Conservation (phyloP, 768 basidiomycete species). For the Termitomyces sp. region DNA sequence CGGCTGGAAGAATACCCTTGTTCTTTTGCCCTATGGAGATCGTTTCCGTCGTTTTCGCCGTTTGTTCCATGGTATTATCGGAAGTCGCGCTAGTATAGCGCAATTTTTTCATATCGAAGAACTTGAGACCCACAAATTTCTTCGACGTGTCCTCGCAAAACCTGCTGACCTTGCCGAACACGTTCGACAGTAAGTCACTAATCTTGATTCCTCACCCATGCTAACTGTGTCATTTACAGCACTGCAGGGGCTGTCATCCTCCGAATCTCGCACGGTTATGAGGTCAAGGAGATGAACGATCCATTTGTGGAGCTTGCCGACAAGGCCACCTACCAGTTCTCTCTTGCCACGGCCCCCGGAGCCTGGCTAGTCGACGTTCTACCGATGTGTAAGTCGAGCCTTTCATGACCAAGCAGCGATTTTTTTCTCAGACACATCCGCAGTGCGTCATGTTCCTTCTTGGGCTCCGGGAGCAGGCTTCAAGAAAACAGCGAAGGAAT, state of each 20-base stretch:
- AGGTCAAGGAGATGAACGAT: slow-evolving; percentile 43
- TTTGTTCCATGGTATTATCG: slow-evolving; percentile 46
- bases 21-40: slow-evolving; percentile 51
- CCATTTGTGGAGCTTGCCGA: slow-evolving; percentile 50
- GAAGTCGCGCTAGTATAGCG: slow-evolving; percentile 34
- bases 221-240: slow-evolving; percentile 18
- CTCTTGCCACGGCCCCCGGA: slow-evolving; percentile 46
- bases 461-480: slow-evolving; percentile 66
- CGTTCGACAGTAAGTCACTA: slow-evolving; percentile 37
- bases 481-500: slow-evolving; percentile 44
- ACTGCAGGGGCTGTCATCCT: slow-evolving; percentile 48
- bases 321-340: slow-evolving; percentile 48
- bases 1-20: slow-evolving; percentile 53
- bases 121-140: slow-evolving; percentile 40
- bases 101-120: slow-evolving; percentile 39
- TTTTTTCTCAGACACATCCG: background rate
- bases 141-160: slow-evolving; percentile 40
- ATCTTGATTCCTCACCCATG: background rate
- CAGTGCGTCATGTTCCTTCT: slow-evolving; percentile 52
- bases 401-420: background rate
- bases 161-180: slow-evolving; percentile 40
- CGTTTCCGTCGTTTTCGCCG: slow-evolving; percentile 49
- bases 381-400: slow-evolving; percentile 33
- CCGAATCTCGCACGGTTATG: slow-evolving; percentile 49
- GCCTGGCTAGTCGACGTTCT: slow-evolving; percentile 47